Evolutionary conservation across 208 protist species (phyloP).

Genomic region (Acanthamoeba castellanii): DNA sequence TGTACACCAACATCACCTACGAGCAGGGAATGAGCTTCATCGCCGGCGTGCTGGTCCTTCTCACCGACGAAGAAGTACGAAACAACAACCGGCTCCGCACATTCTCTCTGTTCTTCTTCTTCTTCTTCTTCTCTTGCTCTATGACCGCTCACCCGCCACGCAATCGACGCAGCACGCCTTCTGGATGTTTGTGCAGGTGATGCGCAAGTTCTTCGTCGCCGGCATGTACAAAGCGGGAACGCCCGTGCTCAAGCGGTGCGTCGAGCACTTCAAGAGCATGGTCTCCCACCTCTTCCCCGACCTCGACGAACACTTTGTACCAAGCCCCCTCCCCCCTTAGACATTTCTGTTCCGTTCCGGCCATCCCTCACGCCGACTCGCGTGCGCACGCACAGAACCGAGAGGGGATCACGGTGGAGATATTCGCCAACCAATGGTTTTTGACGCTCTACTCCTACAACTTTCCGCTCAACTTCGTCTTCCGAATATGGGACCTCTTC

Average conservation of each 20-base stretch:
- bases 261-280: constrained; percentile 71
- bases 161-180: constrained; percentile 39
- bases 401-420: constrained; percentile 66
- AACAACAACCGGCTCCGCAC: background rate
- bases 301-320: constrained; percentile 63
- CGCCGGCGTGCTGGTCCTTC: background rate
- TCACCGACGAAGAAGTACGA: constrained; percentile 60
- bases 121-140: background rate
- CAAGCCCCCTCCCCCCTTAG: background rate
- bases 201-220: constrained; percentile 52
- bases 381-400: background rate
- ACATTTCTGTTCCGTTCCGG: background rate
- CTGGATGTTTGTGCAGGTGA: constrained; percentile 74
- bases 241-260: constrained; percentile 57
- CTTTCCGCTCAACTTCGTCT: constrained; percentile 55
- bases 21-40: constrained; percentile 69
- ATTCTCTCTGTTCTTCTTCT: background rate
- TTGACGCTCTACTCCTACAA: constrained; percentile 70
- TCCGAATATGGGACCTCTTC: constrained; percentile 71
- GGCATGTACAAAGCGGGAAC: constrained; percentile 61
- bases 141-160: background rate
- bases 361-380: background rate
- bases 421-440: constrained; percentile 73
- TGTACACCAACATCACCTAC: constrained; percentile 58
- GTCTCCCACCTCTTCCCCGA: constrained; percentile 49